phyloP scores from a whole-genome alignment of 2,329 filamentous ascomycete species.

The Tolypocladium sp. region DNA sequence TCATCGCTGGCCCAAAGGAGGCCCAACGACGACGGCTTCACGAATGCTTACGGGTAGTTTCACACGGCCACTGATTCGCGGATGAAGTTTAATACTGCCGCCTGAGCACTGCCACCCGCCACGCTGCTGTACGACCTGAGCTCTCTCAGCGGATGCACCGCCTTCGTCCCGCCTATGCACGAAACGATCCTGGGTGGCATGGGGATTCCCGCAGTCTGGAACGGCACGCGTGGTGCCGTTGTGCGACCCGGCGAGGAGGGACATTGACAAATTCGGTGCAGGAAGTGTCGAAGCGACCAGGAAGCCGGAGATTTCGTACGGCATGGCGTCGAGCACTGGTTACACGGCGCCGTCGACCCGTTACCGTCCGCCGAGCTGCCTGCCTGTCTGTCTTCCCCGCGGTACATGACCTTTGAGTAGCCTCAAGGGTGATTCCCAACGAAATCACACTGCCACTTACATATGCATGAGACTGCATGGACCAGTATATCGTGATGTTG shows the following conservation, averaged over 20 bases:
- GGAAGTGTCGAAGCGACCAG: not conserved
- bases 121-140: not conserved
- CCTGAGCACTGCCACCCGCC: not conserved
- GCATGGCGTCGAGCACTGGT: not conserved
- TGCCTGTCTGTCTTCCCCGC: too few species aligned
- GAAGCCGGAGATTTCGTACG: not conserved
- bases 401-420: not conserved
- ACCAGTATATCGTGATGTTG: not conserved
- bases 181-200: not conserved
- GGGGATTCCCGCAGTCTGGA: not conserved
- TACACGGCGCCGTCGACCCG: not conserved
- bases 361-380: not conserved
- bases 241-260: not conserved
- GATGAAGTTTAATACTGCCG: not conserved
- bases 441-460: not conserved
- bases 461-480: not conserved
- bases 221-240: not conserved
- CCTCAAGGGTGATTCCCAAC: not conserved
- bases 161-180: not conserved
- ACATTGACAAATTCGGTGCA: not conserved
- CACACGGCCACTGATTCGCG: not conserved
- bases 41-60: not conserved
- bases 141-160: not conserved
- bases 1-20: not conserved
- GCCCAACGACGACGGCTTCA: not conserved